Evolutionary conservation across 2,329 filamentous ascomycete genomes (phyloP), one percentile per base, ranked within the genome.

Genomic region (Penicillium verrucosum): DNA sequence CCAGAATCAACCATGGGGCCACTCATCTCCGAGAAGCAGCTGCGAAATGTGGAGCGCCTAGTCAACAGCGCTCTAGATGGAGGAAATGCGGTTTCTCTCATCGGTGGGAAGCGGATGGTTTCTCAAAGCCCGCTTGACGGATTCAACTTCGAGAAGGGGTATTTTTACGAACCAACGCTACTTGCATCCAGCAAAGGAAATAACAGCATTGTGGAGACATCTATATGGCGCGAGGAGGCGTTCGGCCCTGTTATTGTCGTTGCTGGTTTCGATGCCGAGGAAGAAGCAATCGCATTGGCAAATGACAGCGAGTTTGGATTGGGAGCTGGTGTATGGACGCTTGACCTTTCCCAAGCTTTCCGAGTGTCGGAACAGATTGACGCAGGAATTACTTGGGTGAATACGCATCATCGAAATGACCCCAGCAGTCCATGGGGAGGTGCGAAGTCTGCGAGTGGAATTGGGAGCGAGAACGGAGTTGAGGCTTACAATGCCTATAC

Each of bases 351-450:
- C 0, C 78, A 80, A 59, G 79, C 77, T 4, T 78, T 79, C 59
- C 72, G 78, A 1, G 75, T 81, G 0, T 75, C 78, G 0, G 75
- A 75, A 4, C 67, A 65, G 16, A 80, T 82, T 14, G 78, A 82
- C 16, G 75, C 79, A 1, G 79, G 78, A 1, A 81, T 81, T 30
- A 73, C 77, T 30, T 80, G 67, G 76, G 70, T 75, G 16, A 82
- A 79, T 60, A 79, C 75, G 0, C 87, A 90, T 70, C 87, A 90
- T 68, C 80, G 87, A 34, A 90, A 89, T 63, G 87, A 89, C 62
- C 87, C 87, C 86, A 85, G 62, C 86, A 85, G 57, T 85, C 88
- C 0, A 88, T 87, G 87, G 88, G 87, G 27, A 85, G 87, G 1
- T 77, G 82, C 30, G 85, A 85, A 63, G 79, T 82, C 49, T 32